Evolutionary conservation across 2,329 filamentous ascomycete genomes (phyloP).

Genomic region (Botrytis fragariae): DNA sequence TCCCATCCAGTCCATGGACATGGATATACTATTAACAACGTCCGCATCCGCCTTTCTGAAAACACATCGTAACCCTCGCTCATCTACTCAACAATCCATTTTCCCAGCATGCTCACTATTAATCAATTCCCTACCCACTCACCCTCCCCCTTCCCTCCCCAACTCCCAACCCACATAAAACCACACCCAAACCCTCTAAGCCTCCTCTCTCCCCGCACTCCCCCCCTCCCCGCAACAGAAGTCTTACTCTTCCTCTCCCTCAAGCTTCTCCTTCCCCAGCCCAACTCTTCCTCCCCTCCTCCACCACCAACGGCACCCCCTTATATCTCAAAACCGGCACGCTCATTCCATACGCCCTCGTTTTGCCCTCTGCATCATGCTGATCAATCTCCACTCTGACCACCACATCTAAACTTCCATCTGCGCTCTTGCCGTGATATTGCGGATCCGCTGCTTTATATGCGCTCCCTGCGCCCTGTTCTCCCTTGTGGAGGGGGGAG

Average conservation of each 20-base stretch:
- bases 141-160: not conserved
- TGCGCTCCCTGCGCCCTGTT: conserved; percentile 71
- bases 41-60: not conserved
- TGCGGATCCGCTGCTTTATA: conserved; percentile 65
- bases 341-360: conserved; percentile 78
- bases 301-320: not conserved
- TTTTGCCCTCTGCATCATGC: conserved; percentile 74
- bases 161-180: not conserved
- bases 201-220: not conserved
- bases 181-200: not conserved
- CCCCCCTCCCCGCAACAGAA: not conserved
- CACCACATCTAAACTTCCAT: conserved; percentile 72
- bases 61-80: not conserved
- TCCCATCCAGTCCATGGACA: not conserved
- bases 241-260: not conserved
- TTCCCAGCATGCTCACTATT: not conserved
- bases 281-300: not conserved
- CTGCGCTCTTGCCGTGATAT: conserved; percentile 50
- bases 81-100: not conserved
- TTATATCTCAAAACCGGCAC: conserved; percentile 56
- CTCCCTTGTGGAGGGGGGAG: conserved; percentile 69
- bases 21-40: not conserved
- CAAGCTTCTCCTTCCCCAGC: not conserved
- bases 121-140: too few species aligned
- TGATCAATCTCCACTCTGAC: conserved; percentile 88